Conservation (phyloP, 768 basidiomycete genomes). For the Hypsizygus marmoreus region DNA sequence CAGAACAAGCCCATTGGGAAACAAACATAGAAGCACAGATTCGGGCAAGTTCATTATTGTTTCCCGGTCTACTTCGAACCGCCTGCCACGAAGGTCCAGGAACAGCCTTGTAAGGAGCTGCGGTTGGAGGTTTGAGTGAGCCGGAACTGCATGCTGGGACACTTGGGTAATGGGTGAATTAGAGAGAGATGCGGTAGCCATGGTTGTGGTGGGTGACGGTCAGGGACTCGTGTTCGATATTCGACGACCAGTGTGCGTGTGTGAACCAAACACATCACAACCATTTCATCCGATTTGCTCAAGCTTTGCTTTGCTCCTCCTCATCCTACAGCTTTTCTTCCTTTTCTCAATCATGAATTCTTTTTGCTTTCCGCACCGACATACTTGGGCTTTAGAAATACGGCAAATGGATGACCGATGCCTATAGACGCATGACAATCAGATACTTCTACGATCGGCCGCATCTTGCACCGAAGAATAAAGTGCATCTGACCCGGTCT, state of each 20-base stretch:
- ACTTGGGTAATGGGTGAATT: conserved; percentile 60
- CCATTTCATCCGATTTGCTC: too few species aligned
- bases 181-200: conserved; percentile 45
- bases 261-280: conserved; percentile 20
- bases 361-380: too few species aligned
- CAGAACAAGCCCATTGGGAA: conserved; percentile 95
- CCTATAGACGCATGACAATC: too few species aligned
- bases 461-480: too few species aligned
- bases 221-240: conserved; percentile 9
- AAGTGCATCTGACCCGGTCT: too few species aligned
- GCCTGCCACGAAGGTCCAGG: conserved; percentile 87
- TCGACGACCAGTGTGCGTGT: not conserved
- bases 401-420: too few species aligned
- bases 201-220: conserved; percentile 16
- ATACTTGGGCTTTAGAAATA: too few species aligned
- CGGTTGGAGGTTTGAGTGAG: conserved; percentile 76
- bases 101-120: conserved; percentile 87
- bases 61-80: conserved; percentile 95
- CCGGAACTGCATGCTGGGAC: conserved; percentile 62
- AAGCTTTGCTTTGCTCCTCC: conserved; percentile 1
- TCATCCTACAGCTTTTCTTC: too few species aligned
- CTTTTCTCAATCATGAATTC: too few species aligned
- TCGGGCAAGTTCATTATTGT: conserved; percentile 98
- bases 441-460: too few species aligned
- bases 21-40: conserved; percentile 93